Evolutionary conservation across 2,329 filamentous ascomycete species (phyloP).

Genomic region (Pleoardoris graminearum): DNA sequence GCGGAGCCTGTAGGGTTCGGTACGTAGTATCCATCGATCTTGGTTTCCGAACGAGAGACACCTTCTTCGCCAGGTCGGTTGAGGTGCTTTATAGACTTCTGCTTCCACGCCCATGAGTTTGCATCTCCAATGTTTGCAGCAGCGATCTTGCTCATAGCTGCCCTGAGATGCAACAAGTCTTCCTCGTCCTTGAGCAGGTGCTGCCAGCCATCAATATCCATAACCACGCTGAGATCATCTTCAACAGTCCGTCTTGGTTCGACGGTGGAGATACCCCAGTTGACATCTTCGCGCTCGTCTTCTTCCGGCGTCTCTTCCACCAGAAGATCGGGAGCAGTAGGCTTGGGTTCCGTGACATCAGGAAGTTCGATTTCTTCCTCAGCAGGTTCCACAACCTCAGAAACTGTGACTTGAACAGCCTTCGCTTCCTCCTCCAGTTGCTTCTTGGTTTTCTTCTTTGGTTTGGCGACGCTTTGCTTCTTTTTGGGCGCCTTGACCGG

Average conservation of each 20-base stretch:
- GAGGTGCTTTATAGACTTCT: conserved; percentile 71
- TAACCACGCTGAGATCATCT: conserved; percentile 64
- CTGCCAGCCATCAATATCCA: conserved; percentile 74
- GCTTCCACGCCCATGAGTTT: conserved; percentile 69
- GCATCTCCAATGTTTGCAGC: conserved; percentile 59
- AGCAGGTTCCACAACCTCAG: conserved; percentile 52
- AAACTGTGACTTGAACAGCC: conserved; percentile 38
- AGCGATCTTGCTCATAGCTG: conserved; percentile 53
- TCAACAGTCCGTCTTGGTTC: conserved; percentile 66
- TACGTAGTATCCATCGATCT: conserved; percentile 75
- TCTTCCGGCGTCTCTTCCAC: conserved; percentile 37
- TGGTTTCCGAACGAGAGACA: conserved; percentile 55
- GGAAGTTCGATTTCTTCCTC: conserved; percentile 34
- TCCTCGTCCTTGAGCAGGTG: conserved; percentile 70
- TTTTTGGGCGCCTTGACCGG: conserved; percentile 33
- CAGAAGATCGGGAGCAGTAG: conserved; percentile 31
- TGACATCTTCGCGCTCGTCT: conserved; percentile 55
- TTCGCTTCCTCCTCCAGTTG: conserved; percentile 64
- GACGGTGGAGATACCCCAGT: conserved; percentile 63
- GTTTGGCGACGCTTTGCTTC: conserved; percentile 53
- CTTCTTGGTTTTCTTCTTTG: conserved; percentile 79
- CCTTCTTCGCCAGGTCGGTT: conserved; percentile 62
- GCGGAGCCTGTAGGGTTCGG: conserved; percentile 83
- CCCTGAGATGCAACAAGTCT: conserved; percentile 61
- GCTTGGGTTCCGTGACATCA: conserved; percentile 29